A percentile compares a stretch with the other conserved stretches of the same genome.
Evolutionary conservation across 1,284 basidiomycete species (phyloP).

Genomic region (Pterula multifida): DNA sequence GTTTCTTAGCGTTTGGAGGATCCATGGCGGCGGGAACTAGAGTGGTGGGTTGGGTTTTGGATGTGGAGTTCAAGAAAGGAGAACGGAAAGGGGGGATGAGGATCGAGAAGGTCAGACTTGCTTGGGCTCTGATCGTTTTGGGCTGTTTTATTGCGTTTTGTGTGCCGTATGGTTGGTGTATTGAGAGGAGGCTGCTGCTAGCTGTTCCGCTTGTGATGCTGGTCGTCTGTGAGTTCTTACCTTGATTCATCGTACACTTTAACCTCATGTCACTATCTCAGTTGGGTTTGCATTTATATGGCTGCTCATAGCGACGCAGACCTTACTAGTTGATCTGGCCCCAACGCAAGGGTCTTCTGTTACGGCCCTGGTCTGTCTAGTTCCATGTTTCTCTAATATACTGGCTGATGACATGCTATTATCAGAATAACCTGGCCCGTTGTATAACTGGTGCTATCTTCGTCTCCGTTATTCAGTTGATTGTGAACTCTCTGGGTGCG

Average conservation of each 20-base stretch:
- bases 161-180: slow-evolving; percentile 52
- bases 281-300: slow-evolving; percentile 34
- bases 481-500: neutral
- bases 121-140: slow-evolving; percentile 29
- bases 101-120: slow-evolving; percentile 23
- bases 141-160: slow-evolving; percentile 26
- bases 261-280: slow-evolving; percentile 15
- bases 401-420: neutral
- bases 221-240: slow-evolving; percentile 32
- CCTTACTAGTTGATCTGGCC: slow-evolving; percentile 50
- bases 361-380: slow-evolving; percentile 53
- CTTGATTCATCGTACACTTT: slow-evolving; percentile 5
- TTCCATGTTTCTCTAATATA: slow-evolving; percentile 4
- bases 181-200: slow-evolving; percentile 36
- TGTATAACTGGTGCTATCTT: neutral
- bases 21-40: slow-evolving; percentile 19
- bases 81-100: slow-evolving; percentile 10
- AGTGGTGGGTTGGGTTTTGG: slow-evolving; percentile 34
- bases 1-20: slow-evolving; percentile 49
- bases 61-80: slow-evolving; percentile 37
- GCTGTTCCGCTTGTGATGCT: slow-evolving; percentile 48
- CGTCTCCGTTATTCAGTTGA: neutral
- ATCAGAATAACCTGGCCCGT: neutral
- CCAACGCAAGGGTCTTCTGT: slow-evolving; percentile 49
- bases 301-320: slow-evolving; percentile 37